phyloP scores from a whole-genome alignment of 2,329 filamentous ascomycete species.

The Parascedosporium putredinis region DNA sequence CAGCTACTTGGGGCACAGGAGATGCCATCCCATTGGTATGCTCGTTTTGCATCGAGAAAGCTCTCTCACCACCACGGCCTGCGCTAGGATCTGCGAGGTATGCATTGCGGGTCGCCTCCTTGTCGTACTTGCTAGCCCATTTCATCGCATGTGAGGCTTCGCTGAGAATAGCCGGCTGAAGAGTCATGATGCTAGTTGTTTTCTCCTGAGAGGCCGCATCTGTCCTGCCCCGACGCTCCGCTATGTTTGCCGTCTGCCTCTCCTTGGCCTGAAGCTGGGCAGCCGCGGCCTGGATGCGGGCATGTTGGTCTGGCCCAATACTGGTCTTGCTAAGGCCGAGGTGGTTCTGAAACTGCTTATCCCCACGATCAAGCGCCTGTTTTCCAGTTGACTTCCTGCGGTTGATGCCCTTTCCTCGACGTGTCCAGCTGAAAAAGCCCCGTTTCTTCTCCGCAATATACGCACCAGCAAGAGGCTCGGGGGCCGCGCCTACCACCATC shows the following conservation, averaged over 20 bases:
- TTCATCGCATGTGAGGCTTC: conserved; percentile 92
- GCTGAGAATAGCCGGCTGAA: conserved; percentile 73
- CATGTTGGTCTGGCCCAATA: conserved; percentile 84
- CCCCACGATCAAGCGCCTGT: conserved; percentile 36
- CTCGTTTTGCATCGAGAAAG: conserved; percentile 20
- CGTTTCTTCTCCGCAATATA: conserved; percentile 89
- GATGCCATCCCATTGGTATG: conserved; percentile 2
- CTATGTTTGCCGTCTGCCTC: conserved; percentile 41
- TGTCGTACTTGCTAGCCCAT: conserved; percentile 94
- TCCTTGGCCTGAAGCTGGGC: conserved; percentile 68
- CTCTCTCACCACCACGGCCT: conserved; percentile 52
- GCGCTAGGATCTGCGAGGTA: conserved; percentile 68
- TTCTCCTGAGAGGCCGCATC: conserved; percentile 50
- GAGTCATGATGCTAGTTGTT: conserved; percentile 80
- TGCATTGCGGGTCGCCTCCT: conserved; percentile 72
- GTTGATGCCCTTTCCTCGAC: conserved; percentile 49
- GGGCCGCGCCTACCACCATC: conserved; percentile 84
- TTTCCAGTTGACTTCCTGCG: conserved; percentile 65
- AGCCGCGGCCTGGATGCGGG: conserved; percentile 84
- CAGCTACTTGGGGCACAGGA: conserved; percentile 2
- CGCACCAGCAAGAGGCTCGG: conserved; percentile 71
- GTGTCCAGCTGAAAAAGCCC: conserved; percentile 80
- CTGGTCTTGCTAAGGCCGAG: conserved; percentile 62
- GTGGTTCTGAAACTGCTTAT: conserved; percentile 29
- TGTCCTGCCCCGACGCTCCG: conserved; percentile 41